Evolutionary conservation across 768 basidiomycete species (phyloP).

Genomic region (Mycena kentingensis): DNA sequence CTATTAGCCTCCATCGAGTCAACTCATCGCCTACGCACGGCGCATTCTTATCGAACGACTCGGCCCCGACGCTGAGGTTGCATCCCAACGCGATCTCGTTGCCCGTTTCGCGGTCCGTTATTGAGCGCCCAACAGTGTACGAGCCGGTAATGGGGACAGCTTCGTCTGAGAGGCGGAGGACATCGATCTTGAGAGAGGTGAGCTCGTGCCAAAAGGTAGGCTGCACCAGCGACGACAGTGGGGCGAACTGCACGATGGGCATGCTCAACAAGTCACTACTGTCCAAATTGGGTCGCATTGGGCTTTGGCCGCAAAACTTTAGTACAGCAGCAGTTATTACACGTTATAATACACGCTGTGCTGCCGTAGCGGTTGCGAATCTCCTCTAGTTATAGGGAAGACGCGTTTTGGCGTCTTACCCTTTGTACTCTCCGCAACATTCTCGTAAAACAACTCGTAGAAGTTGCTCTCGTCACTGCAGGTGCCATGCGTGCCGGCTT

Average conservation of each 20-base stretch:
- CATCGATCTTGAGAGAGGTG: conserved; percentile 86
- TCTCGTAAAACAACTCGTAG: too few relatives aligned
- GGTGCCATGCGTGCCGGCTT: conserved; percentile 46
- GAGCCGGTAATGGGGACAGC: conserved; percentile 63
- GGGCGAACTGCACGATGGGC: conserved; percentile 84
- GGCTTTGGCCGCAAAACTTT: too few relatives aligned
- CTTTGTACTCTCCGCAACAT: conserved; percentile 77
- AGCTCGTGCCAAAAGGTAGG: conserved; percentile 94
- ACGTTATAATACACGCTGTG: background rate
- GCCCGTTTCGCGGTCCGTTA: conserved; percentile 78
- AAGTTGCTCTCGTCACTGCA: conserved; percentile 73
- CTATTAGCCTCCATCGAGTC: background rate
- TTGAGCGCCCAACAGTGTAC: conserved; percentile 69
- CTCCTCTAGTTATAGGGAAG: conserved; percentile 19
- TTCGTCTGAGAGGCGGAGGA: conserved; percentile 78
- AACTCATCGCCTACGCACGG: conserved; percentile 41
- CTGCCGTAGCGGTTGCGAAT: conserved; percentile 4
- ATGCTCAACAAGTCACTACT: conserved; percentile 32
- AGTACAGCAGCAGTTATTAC: too few relatives aligned
- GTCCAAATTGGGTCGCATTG: too few relatives aligned
- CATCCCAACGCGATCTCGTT: conserved; percentile 72
- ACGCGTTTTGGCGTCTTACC: conserved; percentile 48
- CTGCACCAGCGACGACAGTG: conserved; percentile 83
- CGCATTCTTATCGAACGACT: conserved; percentile 55
- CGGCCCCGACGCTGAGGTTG: conserved; percentile 63